phyloP scores from a whole-genome alignment of 768 basidiomycete species.

The Lactarius tabidus region DNA sequence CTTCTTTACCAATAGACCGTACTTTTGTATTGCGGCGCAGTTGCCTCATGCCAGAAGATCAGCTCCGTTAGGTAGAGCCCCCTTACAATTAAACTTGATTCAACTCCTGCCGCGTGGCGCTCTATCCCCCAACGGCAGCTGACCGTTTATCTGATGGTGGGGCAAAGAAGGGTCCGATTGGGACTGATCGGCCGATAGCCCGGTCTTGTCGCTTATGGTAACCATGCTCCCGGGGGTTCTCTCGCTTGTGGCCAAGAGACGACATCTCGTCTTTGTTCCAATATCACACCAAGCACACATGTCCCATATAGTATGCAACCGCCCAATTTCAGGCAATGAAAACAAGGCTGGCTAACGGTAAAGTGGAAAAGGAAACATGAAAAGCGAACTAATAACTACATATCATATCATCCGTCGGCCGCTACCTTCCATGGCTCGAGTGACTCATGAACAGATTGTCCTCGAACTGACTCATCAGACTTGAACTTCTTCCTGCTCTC shows the following conservation, averaged over 20 bases:
- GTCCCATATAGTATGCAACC: conserved; percentile 7
- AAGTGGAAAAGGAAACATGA: conserved; percentile 17
- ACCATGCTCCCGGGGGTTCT: conserved; percentile 14
- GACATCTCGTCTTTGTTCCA: conserved; percentile 16
- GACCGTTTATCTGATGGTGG: conserved; percentile 21
- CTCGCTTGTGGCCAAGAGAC: conserved; percentile 9
- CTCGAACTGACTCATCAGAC: conserved; percentile 19
- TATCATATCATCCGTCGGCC: conserved; percentile 6
- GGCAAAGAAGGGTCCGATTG: conserved; percentile 23
- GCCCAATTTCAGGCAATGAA: conserved; percentile 5
- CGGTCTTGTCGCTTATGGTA: conserved; percentile 13
- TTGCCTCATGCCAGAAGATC: conserved; percentile 19
- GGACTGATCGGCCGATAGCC: conserved; percentile 11
- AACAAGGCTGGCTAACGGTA: conserved; percentile 8
- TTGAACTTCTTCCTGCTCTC: conserved; percentile 37
- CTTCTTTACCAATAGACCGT: conserved; percentile 8
- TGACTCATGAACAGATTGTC: conserved; percentile 29
- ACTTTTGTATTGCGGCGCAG: conserved; percentile 16
- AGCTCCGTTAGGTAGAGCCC: conserved; percentile 15
- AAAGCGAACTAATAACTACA: neutral
- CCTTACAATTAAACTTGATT: conserved; percentile 8
- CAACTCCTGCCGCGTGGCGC: conserved; percentile 15
- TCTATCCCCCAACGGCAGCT: conserved; percentile 9
- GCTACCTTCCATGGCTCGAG: conserved; percentile 25
- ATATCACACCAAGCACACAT: conserved; percentile 14